Evolutionary conservation across 208 protist species (phyloP), one percentile per base, ranked within the genome.

Genomic region (Trypanosoma lewisi): DNA sequence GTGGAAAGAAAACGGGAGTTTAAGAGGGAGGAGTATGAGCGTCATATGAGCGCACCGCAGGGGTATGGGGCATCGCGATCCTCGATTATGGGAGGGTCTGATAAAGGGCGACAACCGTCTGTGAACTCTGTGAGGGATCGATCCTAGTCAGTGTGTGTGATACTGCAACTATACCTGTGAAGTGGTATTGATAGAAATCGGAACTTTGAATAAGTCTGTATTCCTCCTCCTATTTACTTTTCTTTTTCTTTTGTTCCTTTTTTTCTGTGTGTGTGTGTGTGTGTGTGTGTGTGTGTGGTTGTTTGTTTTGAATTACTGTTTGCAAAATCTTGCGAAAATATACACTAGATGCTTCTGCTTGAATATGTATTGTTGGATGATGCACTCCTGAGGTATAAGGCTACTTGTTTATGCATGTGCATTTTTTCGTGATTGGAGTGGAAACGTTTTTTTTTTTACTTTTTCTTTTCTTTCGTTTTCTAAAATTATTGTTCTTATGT

Each of bases 1-100:
- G 68, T 73, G 21, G 81, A 62, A 21, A 30, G 44, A 14, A 47
- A 3, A 44, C 39, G 39, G 19, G 2, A 14, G 19, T 44, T 14
- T 44, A 9, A 17, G 11, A 4, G 6, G 39, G 39, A 17, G 4
- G 3, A 4, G 39, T 17, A 17, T 17, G 39, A 17, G 14, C 12
- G 11, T 44, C 8, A 14, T 44, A 14, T 3, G 39, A 44, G 8
- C 14, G 11, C 39, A 17, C 14, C 4, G 6, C 39, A 17, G 4
- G 39, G 39, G 39, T 19, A 44, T 44, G 4, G 8, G 12, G 39
- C 19, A 17, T 44, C 2, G 3, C 39, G 39, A 44, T 9, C 14
- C 39, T 44, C 39, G 14, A 5, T 14, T 9, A 4, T 14, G 14
- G 39, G 39, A 17, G 4, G 4, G 12, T 44, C 2, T 17, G 3